Percentiles rank a stretch among this genome's conserved stretches.
phyloP scores from a whole-genome alignment of 2,329 filamentous ascomycete species.

The Xylariales sp. region DNA sequence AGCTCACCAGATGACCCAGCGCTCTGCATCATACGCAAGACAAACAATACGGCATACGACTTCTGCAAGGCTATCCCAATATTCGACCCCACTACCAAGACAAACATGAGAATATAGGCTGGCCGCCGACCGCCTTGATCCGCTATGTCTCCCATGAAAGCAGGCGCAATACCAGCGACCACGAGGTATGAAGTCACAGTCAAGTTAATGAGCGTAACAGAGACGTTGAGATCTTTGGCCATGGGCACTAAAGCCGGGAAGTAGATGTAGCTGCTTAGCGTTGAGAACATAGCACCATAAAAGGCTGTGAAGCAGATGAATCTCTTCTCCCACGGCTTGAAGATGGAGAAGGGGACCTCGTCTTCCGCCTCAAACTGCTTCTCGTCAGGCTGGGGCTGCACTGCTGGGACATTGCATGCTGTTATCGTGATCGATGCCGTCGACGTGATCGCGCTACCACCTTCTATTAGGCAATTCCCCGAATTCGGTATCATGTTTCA shows the following conservation, averaged over 20 bases:
- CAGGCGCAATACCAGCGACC: conserved; percentile 3
- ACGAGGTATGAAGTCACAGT: conserved; percentile 21
- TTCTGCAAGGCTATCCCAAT: conserved; percentile 11
- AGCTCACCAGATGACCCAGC: conserved; percentile 10
- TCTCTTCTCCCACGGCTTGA: conserved; percentile 11
- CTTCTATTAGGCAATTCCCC: too few relatives aligned
- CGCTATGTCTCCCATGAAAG: conserved; percentile 10
- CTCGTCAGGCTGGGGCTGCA: too few relatives aligned
- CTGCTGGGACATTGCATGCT: too few relatives aligned
- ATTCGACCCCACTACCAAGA: conserved; percentile 11
- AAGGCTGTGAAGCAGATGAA: conserved; percentile 13
- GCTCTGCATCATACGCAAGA: conserved; percentile 13
- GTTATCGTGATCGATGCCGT: too few relatives aligned
- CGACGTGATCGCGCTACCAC: too few relatives aligned
- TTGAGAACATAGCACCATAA: conserved; percentile 14
- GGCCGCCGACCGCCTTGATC: conserved; percentile 9
- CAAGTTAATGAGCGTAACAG: conserved; percentile 15
- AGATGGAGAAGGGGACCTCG: conserved; percentile 16
- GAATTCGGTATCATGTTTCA: too few relatives aligned
- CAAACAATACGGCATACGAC: conserved; percentile 8
- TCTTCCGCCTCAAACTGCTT: too few relatives aligned
- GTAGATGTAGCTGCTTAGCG: conserved; percentile 16
- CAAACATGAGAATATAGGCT: conserved; percentile 6
- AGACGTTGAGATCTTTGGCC: conserved; percentile 12
- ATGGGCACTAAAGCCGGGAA: conserved; percentile 15